These are phyloP conservation scores for Yamadazyma atlantica DNA, from an alignment of 1,139 yeast genomes.

Conservation along the genomic window DNA sequence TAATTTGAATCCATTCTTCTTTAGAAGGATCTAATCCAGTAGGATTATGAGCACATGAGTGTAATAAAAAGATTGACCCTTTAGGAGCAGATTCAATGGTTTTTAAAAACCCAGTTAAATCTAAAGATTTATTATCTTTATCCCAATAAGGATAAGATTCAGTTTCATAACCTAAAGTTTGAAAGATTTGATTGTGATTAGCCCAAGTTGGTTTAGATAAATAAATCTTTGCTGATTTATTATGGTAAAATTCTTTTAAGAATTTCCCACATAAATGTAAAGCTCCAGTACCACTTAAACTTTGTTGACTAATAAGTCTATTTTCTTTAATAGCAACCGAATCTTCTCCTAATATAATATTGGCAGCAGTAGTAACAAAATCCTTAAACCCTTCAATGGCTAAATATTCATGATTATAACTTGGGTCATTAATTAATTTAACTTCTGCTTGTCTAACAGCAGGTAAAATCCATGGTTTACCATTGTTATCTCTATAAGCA, in stretches of 20 bases:
- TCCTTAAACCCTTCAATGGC: conserved; percentile 76
- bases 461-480: conserved; percentile 93
- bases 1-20: conserved; percentile 40
- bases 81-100: conserved; percentile 70
- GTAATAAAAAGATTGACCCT: conserved; percentile 68
- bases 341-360: conserved; percentile 70
- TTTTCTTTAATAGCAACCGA: conserved; percentile 53
- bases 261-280: conserved; percentile 84
- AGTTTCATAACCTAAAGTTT: conserved; percentile 61
- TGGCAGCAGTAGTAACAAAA: conserved; percentile 74
- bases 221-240: conserved; percentile 54
- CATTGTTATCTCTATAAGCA: conserved; percentile 90
- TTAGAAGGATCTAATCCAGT: conserved; percentile 51
- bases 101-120: conserved; percentile 64
- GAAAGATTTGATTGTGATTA: conserved; percentile 83
- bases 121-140: conserved; percentile 57
- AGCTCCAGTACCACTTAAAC: conserved; percentile 95
- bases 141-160: conserved; percentile 80
- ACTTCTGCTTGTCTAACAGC: conserved; percentile 78
- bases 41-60: conserved; percentile 54
- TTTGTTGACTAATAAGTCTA: conserved; percentile 74
- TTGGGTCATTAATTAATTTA: conserved; percentile 45
- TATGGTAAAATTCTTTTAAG: conserved; percentile 50
- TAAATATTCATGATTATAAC: conserved; percentile 87
- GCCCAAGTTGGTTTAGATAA: conserved; percentile 96